These are phyloP conservation scores for Crotalaria pallida DNA, from an alignment of 306 rosid species.

Conservation along the genomic window DNA sequence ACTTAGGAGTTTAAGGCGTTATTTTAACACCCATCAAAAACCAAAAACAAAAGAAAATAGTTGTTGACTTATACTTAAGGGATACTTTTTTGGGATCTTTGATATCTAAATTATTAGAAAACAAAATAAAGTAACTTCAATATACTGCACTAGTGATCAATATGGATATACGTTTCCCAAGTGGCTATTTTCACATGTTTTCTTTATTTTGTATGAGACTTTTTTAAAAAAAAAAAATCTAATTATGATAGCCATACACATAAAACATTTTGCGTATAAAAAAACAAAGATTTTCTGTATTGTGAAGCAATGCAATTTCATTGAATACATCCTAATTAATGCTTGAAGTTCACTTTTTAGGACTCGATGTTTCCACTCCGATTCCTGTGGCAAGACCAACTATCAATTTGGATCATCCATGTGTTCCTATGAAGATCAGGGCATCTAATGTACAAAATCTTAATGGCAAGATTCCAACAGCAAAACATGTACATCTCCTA, in stretches of 20 bases:
- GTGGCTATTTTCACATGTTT: neutral
- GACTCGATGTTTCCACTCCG: slow-evolving; percentile 29
- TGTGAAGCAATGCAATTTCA: neutral
- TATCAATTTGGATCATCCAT: slow-evolving; percentile 26
- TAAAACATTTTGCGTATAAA: too few species aligned
- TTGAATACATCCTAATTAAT: slow-evolving; percentile 9
- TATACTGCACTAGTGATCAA: neutral
- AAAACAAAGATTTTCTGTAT: neutral
- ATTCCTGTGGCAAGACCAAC: slow-evolving; percentile 24
- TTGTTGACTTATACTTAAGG: neutral
- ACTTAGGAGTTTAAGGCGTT: neutral
- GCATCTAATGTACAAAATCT: slow-evolving; percentile 33
- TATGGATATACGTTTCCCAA: neutral
- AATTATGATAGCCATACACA: neutral
- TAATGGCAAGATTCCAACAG: slow-evolving; percentile 24
- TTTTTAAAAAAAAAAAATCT: too few species aligned
- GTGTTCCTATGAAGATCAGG: slow-evolving; percentile 30
- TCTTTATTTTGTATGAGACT: neutral
- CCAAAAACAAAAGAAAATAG: neutral
- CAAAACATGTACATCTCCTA: slow-evolving; percentile 37
- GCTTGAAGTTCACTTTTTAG: slow-evolving; percentile 29
- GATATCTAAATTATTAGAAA: neutral
- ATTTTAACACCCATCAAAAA: neutral
- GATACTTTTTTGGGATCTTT: neutral
- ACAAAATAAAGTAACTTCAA: neutral